Evolutionary conservation across 2,329 filamentous ascomycete species (phyloP).

Genomic region (Exophiala dermatitidis): DNA sequence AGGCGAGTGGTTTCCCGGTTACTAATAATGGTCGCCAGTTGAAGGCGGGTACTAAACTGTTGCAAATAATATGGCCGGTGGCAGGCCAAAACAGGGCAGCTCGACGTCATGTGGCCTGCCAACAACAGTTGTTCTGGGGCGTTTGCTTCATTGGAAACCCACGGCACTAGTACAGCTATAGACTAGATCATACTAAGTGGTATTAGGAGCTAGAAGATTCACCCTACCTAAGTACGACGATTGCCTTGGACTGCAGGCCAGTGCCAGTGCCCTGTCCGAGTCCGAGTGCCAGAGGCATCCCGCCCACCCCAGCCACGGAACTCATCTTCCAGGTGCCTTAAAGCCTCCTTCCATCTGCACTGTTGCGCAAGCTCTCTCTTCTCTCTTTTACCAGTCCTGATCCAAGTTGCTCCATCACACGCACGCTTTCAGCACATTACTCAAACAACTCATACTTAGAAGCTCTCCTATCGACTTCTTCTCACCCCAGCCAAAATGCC

Average conservation of each 20-base stretch:
- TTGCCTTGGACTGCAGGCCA: too few relatives aligned
- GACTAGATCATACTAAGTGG: too few relatives aligned
- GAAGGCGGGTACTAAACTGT: too few relatives aligned
- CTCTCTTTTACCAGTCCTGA: background rate
- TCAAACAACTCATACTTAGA: background rate
- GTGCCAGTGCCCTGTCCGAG: too few relatives aligned
- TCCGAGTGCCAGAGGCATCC: background rate
- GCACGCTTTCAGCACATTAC: background rate
- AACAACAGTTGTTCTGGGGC: background rate
- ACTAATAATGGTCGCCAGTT: too few relatives aligned
- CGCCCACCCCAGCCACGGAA: background rate
- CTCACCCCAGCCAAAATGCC: conserved; percentile 34
- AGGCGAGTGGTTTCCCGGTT: background rate
- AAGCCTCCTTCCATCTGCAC: background rate
- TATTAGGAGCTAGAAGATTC: background rate
- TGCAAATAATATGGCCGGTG: background rate
- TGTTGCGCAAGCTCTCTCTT: background rate
- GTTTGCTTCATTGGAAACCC: background rate
- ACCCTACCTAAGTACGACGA: background rate
- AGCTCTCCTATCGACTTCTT: background rate
- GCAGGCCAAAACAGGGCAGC: background rate
- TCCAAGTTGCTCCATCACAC: background rate
- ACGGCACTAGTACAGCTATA: too few relatives aligned
- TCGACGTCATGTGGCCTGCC: background rate
- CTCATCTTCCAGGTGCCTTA: background rate